These are phyloP conservation scores for Santalum album DNA, from an alignment of 164 flowering plant species.

Conservation along the genomic window DNA sequence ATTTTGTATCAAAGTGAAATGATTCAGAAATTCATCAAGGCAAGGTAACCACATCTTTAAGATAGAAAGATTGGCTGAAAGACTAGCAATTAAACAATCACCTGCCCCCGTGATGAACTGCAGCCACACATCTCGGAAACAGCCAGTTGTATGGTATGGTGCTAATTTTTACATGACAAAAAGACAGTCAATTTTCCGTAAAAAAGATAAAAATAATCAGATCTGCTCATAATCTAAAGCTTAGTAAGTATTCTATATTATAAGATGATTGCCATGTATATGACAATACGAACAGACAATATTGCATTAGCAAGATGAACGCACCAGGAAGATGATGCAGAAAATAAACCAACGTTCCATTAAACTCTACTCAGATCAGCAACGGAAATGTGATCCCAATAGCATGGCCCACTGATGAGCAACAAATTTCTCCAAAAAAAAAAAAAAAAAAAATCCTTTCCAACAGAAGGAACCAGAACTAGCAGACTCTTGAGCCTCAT, in stretches of 20 bases:
- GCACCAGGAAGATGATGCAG: no score
- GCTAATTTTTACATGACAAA: constrained; percentile 27
- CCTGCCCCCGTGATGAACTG: constrained; percentile 97
- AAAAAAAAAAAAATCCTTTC: no score
- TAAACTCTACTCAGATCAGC: no score
- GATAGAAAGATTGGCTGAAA: neutral
- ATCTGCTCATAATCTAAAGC: neutral
- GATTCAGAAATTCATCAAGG: constrained; percentile 1
- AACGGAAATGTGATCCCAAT: no score
- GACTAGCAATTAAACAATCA: constrained; percentile 12
- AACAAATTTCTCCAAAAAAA: no score
- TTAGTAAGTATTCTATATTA: neutral
- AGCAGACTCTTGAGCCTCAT: no score
- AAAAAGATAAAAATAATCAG: neutral
- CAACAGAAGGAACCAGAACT: no score
- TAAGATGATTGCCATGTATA: neutral
- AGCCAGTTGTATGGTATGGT: constrained; percentile 76
- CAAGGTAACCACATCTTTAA: constrained; percentile 3
- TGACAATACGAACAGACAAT: neutral
- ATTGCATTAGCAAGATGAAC: no score
- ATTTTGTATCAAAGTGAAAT: constrained; percentile 6
- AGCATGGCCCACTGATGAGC: no score
- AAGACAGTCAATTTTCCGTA: constrained; percentile 10
- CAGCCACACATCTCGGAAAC: constrained; percentile 67
- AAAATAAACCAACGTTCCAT: no score